Base-by-base conservation (phyloP, 2,329 filamentous ascomycete species). In the Chalaropsis thielavioides region DNA sequence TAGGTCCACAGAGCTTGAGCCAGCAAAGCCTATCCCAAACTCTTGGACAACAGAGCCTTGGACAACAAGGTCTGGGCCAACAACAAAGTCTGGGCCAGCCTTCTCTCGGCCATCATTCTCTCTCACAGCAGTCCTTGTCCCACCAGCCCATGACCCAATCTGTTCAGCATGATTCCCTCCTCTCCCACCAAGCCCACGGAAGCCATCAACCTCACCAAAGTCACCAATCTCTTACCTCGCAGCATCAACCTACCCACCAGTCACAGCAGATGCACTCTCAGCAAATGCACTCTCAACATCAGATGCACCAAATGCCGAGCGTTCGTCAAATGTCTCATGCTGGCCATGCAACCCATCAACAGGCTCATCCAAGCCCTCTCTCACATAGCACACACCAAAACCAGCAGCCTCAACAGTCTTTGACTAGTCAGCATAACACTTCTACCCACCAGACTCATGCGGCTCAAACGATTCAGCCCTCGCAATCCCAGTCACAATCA, bases 101-200 rank as follows among this genome's bases (percentile, higher is more conserved):
- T n/a, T 64, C 62, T 5, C 40, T 67, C 19, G 27, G 59, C 27
- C 58, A 61, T 6, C 66, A 67, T 17, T 60, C 58, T 19, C 46
- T 67, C 8, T 40, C 58, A 3, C 66, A 67, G 17, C 62, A 58
- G 46, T 62, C 66, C 19, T 49, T 67, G 58, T 59, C 64, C 11
- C 65, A 66, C 40, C 62, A 64, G n/a, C 44, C 70, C 56, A 66
- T 71, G 60, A 46, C 40, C 22, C 77, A 78, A 69, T 71, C 76
- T 61, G 75, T 77, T 62, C 74, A 76, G 61, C 77, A 75, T 69
- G 75, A 78, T 62, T 69, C 74, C 2, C 73, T 79, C 24, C 71
- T 79, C 62, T 76, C 77, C 13, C 78, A 79, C 58, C 75, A 77
- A 65, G 71, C 75, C 15, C 73, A 75, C 43, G 74, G 73, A 43